Evolutionary conservation across 2,329 filamentous ascomycete species (phyloP), one percentile per base, ranked within the genome.

Genomic region (Chaetomiaceae sp.): DNA sequence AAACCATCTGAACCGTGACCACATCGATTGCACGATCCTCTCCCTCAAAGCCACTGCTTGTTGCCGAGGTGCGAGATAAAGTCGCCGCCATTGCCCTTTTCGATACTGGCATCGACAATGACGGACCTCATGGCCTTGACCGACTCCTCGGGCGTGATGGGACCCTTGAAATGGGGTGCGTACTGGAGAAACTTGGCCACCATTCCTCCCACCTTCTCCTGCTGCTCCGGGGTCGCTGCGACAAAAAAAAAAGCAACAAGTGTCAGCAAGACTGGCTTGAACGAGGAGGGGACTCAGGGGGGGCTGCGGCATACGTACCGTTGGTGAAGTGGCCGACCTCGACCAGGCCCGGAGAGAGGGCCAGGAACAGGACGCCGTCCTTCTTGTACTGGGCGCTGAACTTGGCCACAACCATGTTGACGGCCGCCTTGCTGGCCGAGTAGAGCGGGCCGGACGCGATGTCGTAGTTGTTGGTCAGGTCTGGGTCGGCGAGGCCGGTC

Each of bases 61-160:
- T 71, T 80, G 2, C 80, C 80, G 47, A 70, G 61, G 37, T 85
- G 82, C 17, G 78, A 81, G 0, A 84, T 57, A 59, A 80, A 82
- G 0, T 68, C 64, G 3, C 82, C 81, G 2, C 71, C 78, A 59
- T 75, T 59, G 0, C 74, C 75, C 36, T 63, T 68, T 43, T 75
- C 72, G 8, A 82, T 64, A 25, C 69, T 78, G 2, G 70, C 65
- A 14, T 66, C 68, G 3, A 62, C 25, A 0, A 69, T 57, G 23
- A 76, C 69, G 3, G 68, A 62, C 37, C 71, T 50, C 6, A 76
- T 62, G 1, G 51, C 55, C 11, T 53, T 60, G 2, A 67, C 63
- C 1, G 75, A 70, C 6, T 71, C 64, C 34, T 72, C 66, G 0
- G 74, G 65, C 0, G 67, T 66, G 5, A 64, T 62, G 0, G 70